Base-by-base conservation (phyloP, 1,284 basidiomycete species). In the Coniferiporia sulphurascens region DNA sequence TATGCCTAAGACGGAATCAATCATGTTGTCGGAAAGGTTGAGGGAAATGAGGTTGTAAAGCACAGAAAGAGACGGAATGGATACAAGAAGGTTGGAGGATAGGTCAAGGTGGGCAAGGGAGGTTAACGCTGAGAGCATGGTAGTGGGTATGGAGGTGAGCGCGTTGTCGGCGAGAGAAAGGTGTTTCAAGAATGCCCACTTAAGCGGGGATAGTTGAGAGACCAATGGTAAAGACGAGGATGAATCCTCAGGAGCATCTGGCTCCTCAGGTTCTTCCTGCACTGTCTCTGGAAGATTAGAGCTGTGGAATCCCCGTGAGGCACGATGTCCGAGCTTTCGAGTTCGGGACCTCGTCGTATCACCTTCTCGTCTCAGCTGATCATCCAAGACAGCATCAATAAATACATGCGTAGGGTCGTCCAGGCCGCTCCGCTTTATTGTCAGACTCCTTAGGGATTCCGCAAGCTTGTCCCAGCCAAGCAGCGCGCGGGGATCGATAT, bases 21-120 rank as follows among this genome's bases (percentile, higher is more conserved):
- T 95, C 83, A 98, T 90, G 76, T 99, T 98, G 73, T 95, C 89
- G 15, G 90, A 82, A 17, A 99, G 82, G 73, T 97, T 96, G 67
- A 99, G 87, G 35, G 89, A 91, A 48, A 83, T 74, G 51, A 98
- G 89, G 62, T 85, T 88, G 67, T 87, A 84, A 7, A 98, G 81
- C 0, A 78, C 70, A 4, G 85, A 82, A 17, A 98, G 80, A 2
- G 87, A 75, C 0, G 93, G 94, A 27, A 98, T 81, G 13, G 89
- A 88, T 35, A 93, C 85, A 48, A 99, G 84, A 8, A 98, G 84
- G 67, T 95, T 95, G 56, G 89, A 89, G 22, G 93, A 95, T 27
- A 95, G 80, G 71, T 95, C 94, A 63, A 97, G 86, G 69, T 95
- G 90, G 0, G 89, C 91, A 45, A 98, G 74, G 12, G 86, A 83